A percentile compares a stretch with the other conserved stretches of the same genome.
Conservation (phyloP, 208 protist genomes). For the Trypanosoma boissoni region DNA sequence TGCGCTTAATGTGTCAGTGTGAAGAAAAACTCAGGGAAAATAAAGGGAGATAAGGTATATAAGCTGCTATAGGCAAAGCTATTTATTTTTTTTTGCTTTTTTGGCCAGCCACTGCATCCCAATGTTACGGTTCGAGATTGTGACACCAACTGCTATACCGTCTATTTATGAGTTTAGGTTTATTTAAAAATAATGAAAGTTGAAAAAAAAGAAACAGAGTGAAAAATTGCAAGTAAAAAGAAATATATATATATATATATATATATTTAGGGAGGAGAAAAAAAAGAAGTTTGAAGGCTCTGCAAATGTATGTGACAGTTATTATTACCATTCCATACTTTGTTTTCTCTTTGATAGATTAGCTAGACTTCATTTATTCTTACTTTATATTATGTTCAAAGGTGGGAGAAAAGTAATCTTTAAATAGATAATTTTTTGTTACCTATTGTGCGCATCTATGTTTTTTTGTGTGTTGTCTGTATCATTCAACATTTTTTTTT, state of each 20-base stretch:
- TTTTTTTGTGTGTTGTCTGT: constrained; percentile 4
- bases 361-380: background rate
- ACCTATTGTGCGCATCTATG: constrained; percentile 8
- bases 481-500: constrained; percentile 10
- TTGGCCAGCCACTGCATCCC: background rate
- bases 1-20: background rate
- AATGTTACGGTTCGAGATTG: too few species aligned
- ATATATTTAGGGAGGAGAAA: background rate
- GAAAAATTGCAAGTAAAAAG: background rate
- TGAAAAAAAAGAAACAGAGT: background rate
- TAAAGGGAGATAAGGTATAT: background rate
- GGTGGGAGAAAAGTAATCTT: background rate
- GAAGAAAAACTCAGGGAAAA: background rate
- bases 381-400: background rate
- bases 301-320: background rate
- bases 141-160: too few species aligned
- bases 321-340: too few species aligned
- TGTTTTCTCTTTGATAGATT: constrained; percentile 7
- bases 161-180: too few species aligned
- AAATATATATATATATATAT: background rate
- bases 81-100: background rate
- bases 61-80: background rate
- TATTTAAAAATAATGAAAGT: too few species aligned
- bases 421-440: constrained; percentile 19
- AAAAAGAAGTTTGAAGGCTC: background rate